These are phyloP conservation scores for Straminergon stramineum DNA, from an alignment of 225 moss, liverwort and hornwort species.

Conservation along the genomic window DNA sequence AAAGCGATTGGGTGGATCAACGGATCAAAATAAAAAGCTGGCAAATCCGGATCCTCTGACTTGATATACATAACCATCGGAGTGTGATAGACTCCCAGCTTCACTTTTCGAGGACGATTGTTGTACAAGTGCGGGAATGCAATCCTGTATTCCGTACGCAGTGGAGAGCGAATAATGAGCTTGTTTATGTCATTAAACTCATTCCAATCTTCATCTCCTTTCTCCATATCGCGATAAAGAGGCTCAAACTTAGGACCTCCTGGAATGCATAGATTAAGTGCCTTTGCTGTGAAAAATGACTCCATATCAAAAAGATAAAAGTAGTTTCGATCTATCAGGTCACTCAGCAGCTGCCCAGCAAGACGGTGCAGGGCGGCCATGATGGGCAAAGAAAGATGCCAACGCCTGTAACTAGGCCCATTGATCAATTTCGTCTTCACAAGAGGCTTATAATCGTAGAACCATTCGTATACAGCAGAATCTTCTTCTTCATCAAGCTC, in stretches of 20 bases:
- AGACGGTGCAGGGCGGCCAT: conserved; percentile 99
- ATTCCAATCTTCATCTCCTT: conserved; percentile 99
- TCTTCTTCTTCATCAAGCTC: conserved; percentile 99
- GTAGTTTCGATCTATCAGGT: conserved; percentile 91
- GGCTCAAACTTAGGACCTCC: conserved; percentile 99
- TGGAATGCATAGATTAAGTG: conserved; percentile 96
- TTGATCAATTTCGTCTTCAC: conserved; percentile 98
- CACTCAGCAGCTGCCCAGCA: conserved; percentile 95
- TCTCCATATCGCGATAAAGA: conserved; percentile 98
- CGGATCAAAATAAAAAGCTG: conserved; percentile 99
- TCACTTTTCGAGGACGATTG: conserved; percentile 94
- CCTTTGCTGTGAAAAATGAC: conserved; percentile 99
- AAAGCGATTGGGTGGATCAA: conserved; percentile 96
- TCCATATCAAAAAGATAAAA: conserved; percentile 99
- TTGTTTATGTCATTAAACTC: conserved; percentile 99
- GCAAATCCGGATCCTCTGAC: conserved; percentile 96
- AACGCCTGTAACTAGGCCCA: conserved; percentile 96
- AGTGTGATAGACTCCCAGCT: conserved; percentile 90
- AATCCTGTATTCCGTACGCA: conserved; percentile 96
- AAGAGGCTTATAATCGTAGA: conserved; percentile 94
- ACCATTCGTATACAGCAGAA: conserved; percentile 96
- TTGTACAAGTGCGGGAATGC: conserved; percentile 99
- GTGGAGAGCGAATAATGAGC: conserved; percentile 91
- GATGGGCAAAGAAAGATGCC: conserved; percentile 97
- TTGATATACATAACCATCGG: conserved; percentile 99